Conservation (phyloP, 495 filamentous ascomycete genomes). For the Penicillium goetzii region DNA sequence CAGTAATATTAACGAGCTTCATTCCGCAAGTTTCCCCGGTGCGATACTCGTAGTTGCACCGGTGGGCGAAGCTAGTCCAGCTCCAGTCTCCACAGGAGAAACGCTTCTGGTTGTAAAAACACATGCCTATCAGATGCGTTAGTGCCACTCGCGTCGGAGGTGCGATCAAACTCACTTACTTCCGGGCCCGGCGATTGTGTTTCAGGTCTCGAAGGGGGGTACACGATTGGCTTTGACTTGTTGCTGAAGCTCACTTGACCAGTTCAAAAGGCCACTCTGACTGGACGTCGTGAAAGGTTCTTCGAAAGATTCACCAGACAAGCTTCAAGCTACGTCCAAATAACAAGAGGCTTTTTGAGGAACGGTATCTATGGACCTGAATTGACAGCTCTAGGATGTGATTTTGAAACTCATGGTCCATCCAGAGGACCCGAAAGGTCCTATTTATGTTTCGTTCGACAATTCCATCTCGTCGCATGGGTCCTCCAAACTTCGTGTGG, state of each 20-base stretch:
- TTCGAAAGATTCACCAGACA: slow-evolving; percentile 16
- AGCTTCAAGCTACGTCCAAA: slow-evolving; percentile 37
- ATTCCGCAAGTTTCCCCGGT: slow-evolving; percentile 98
- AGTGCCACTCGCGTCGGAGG: slow-evolving; percentile 32
- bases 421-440: slow-evolving; percentile 35
- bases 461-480: slow-evolving; percentile 33
- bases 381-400: slow-evolving; percentile 24
- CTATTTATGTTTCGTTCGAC: slow-evolving; percentile 54
- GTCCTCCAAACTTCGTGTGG: slow-evolving; percentile 28
- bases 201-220: slow-evolving; percentile 38
- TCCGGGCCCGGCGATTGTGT: slow-evolving; percentile 35
- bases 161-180: slow-evolving; percentile 42
- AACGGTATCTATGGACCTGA: slow-evolving; percentile 31
- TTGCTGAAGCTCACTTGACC: slow-evolving; percentile 34
- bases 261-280: slow-evolving; percentile 46
- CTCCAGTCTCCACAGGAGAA: slow-evolving; percentile 86
- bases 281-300: slow-evolving; percentile 28
- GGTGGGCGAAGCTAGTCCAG: slow-evolving; percentile 92
- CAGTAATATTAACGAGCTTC: slow-evolving; percentile 80
- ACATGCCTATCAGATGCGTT: slow-evolving; percentile 54
- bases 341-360: slow-evolving; percentile 25
- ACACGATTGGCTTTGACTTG: slow-evolving; percentile 40
- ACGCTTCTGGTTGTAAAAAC: slow-evolving; percentile 61
- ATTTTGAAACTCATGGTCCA: slow-evolving; percentile 43
- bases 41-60: slow-evolving; percentile 95